A percentile compares a stretch with the other conserved stretches of the same genome.
Conservation (phyloP, 441 rosid species). For the Syzygium malaccense region DNA sequence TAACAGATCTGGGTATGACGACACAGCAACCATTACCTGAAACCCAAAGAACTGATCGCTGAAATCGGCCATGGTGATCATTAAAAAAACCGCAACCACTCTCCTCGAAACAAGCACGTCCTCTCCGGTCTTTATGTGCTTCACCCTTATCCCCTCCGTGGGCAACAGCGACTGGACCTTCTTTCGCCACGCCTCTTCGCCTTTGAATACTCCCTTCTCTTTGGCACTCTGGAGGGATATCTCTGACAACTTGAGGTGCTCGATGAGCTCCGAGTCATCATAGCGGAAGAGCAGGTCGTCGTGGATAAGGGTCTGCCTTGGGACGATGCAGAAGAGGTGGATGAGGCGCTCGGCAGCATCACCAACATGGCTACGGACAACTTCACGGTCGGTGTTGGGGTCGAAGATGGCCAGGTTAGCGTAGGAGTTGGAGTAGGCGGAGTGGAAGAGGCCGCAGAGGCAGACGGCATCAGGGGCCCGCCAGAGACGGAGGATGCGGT, state of each 20-base stretch:
- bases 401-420: constrained; percentile 81
- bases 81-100: constrained; percentile 41
- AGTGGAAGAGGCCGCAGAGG: constrained; percentile 81
- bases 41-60: constrained; percentile 63
- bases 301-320: constrained; percentile 63
- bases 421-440: constrained; percentile 86
- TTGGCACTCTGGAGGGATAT: constrained; percentile 41
- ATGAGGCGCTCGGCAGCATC: constrained; percentile 65
- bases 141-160: constrained; percentile 39
- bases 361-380: constrained; percentile 61
- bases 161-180: constrained; percentile 52
- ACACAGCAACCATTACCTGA: background rate
- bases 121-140: constrained; percentile 70
- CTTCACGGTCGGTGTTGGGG: constrained; percentile 69
- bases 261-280: constrained; percentile 46
- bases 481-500: constrained; percentile 74
- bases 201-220: constrained; percentile 44
- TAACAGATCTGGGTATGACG: background rate
- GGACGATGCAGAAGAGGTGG: constrained; percentile 71
- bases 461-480: constrained; percentile 64
- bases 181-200: constrained; percentile 71
- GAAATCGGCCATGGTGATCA: constrained; percentile 85
- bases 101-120: constrained; percentile 58
- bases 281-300: constrained; percentile 68
- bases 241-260: constrained; percentile 46